Evolutionary conservation across 2,329 filamentous ascomycete genomes (phyloP).

Genomic region (Fusarium caatingaense): DNA sequence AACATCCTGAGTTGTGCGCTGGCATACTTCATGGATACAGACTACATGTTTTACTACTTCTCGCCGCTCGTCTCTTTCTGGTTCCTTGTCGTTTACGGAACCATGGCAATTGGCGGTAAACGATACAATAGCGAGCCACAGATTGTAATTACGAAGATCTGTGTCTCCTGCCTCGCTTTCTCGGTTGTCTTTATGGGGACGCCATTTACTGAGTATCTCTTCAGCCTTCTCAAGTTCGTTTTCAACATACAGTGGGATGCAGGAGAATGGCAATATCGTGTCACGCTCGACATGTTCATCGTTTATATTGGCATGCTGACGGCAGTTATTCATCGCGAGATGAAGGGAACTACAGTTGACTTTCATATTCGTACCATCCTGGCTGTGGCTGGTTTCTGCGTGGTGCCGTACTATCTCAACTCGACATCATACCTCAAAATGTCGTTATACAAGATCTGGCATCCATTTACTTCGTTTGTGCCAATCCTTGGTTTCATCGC

Average conservation of each 20-base stretch:
- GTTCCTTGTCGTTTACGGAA: conserved; percentile 67
- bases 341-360: conserved; percentile 15
- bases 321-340: conserved; percentile 41
- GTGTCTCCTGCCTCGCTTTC: conserved; percentile 54
- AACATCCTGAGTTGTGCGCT: conserved; percentile 66
- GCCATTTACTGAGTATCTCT: conserved; percentile 29
- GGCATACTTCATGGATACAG: conserved; percentile 65
- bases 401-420: neutral
- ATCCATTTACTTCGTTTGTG: conserved; percentile 65
- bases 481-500: conserved; percentile 64
- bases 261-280: conserved; percentile 60
- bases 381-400: conserved; percentile 48
- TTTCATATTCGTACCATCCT: conserved; percentile 34
- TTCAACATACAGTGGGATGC: conserved; percentile 62
- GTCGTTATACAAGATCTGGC: conserved; percentile 58
- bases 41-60: conserved; percentile 65
- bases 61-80: conserved; percentile 69
- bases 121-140: conserved; percentile 55
- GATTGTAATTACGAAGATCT: conserved; percentile 60
- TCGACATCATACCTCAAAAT: neutral
- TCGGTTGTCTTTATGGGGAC: conserved; percentile 35
- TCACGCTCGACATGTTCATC: conserved; percentile 64
- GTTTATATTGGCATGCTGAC: conserved; percentile 66
- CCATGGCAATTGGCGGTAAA: conserved; percentile 56
- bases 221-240: conserved; percentile 49